Percentiles rank a stretch among this genome's conserved stretches.
Evolutionary conservation across 108 stramenopile species (phyloP).

Genomic region (Conticribra weissflogii): DNA sequence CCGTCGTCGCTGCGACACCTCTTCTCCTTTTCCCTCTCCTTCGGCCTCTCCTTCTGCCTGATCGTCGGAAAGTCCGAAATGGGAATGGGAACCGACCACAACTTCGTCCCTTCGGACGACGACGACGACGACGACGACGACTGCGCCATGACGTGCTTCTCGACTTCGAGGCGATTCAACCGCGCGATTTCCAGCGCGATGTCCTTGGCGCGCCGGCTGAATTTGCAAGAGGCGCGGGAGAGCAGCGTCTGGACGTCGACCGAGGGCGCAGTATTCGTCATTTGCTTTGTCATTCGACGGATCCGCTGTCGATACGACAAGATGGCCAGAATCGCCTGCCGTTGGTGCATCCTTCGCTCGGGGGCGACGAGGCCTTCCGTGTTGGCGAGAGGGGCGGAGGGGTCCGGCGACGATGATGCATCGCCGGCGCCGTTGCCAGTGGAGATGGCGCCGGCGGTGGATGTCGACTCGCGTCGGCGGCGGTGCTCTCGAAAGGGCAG

Average conservation of each 20-base stretch:
- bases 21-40: too few species aligned
- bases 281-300: neutral
- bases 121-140: neutral
- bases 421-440: too few species aligned
- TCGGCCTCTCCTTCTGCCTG: neutral
- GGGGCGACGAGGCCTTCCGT: neutral
- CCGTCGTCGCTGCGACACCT: too few species aligned
- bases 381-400: too few species aligned
- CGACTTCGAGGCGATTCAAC: neutral
- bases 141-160: neutral
- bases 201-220: neutral
- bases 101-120: neutral
- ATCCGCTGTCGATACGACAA: neutral
- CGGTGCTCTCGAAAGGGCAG: too few species aligned
- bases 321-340: neutral
- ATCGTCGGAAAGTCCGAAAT: neutral
- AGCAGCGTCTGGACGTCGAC: neutral
- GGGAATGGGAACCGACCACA: neutral
- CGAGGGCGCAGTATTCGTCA: neutral
- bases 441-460: too few species aligned
- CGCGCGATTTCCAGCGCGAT: neutral
- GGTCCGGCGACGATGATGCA: too few species aligned
- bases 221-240: neutral
- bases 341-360: neutral
- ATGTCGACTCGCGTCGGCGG: too few species aligned